Conservation (phyloP, 495 filamentous ascomycete species). For the Talaromyces wortmannii region DNA sequence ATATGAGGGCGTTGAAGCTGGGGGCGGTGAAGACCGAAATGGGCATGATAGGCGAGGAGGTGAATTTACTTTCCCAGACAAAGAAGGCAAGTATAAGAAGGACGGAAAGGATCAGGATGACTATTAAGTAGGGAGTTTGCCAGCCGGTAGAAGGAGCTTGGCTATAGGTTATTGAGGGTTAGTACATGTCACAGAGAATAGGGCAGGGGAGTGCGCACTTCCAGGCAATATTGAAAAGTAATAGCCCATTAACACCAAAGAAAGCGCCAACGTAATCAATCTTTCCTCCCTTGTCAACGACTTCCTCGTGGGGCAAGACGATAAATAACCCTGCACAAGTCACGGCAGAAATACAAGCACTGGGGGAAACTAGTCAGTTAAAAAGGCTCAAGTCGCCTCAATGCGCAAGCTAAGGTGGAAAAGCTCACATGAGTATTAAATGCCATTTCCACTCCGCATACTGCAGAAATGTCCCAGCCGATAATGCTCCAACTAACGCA, state of each 20-base stretch:
- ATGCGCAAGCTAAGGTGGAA: too few species aligned
- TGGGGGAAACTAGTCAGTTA: neutral
- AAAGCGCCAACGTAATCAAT: constrained; percentile 44
- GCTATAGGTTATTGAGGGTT: constrained; percentile 17
- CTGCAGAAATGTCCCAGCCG: constrained; percentile 35
- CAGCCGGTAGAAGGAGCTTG: constrained; percentile 46
- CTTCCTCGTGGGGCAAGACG: constrained; percentile 28
- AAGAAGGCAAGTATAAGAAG: constrained; percentile 31
- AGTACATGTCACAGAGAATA: too few species aligned
- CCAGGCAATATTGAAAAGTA: constrained; percentile 50
- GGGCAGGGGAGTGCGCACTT: too few species aligned
- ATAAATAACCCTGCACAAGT: constrained; percentile 21
- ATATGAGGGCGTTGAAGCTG: constrained; percentile 37
- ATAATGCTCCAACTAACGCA: constrained; percentile 33
- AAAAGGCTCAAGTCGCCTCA: neutral
- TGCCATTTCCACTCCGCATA: constrained; percentile 40
- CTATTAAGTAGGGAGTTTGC: constrained; percentile 36
- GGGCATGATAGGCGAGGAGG: constrained; percentile 39
- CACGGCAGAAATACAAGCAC: constrained; percentile 26
- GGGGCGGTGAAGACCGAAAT: constrained; percentile 44
- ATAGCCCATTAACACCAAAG: constrained; percentile 34
- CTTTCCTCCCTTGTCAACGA: constrained; percentile 32
- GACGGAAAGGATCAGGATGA: constrained; percentile 33
- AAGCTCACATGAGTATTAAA: constrained; percentile 39
- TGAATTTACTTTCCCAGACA: constrained; percentile 38